Evolutionary conservation across 768 basidiomycete genomes (phyloP).

Genomic region (Tricholoma sp.): DNA sequence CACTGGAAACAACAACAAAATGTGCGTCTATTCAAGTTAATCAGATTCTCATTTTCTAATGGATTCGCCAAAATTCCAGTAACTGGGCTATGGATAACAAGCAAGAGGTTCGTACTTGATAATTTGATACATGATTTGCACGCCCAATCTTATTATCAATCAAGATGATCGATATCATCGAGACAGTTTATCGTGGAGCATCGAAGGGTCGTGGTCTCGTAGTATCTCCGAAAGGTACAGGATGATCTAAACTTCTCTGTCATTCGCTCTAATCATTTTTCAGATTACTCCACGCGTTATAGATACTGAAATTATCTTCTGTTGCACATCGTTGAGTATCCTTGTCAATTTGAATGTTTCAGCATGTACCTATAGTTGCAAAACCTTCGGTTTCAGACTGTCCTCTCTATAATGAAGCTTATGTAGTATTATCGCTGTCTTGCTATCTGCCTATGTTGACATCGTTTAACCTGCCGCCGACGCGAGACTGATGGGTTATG

Average conservation of each 20-base stretch:
- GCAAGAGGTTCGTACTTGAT: constrained; percentile 66
- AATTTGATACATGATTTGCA: neutral
- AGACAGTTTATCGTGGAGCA: constrained; percentile 97
- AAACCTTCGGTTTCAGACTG: neutral
- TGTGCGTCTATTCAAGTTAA: constrained; percentile 48
- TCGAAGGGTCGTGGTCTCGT: constrained; percentile 98
- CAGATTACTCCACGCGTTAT: constrained; percentile 44
- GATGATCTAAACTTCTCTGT: constrained; percentile 7
- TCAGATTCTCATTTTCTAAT: neutral
- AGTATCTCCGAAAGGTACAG: constrained; percentile 91
- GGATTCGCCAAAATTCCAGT: constrained; percentile 35
- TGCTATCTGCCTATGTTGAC: neutral
- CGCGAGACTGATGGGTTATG: too few relatives aligned
- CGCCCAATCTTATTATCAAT: constrained; percentile 23
- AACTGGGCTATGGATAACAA: constrained; percentile 99
- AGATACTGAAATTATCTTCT: constrained; percentile 23
- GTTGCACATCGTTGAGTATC: neutral
- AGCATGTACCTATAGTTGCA: neutral
- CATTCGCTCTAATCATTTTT: neutral
- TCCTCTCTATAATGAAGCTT: neutral
- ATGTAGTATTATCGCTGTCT: neutral
- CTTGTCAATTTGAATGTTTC: neutral
- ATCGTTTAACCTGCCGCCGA: neutral
- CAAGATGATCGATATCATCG: constrained; percentile 94
- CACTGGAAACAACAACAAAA: constrained; percentile 99